Evolutionary conservation across 2,329 filamentous ascomycete species (phyloP).

Genomic region (Aspergillus ochraceus): DNA sequence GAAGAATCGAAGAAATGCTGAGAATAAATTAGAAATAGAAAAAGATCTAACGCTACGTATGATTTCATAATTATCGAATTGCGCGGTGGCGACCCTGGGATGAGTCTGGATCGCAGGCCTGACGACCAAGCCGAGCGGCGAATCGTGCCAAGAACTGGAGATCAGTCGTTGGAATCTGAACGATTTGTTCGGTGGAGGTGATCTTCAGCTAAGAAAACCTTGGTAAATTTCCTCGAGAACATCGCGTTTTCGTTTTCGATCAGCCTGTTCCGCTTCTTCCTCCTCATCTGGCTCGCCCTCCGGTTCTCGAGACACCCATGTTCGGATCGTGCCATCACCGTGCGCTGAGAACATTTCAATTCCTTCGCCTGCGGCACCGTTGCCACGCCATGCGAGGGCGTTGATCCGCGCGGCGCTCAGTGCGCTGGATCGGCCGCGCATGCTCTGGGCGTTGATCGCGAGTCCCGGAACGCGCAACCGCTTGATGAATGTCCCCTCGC

Average conservation of each 20-base stretch:
- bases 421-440: slow-evolving; percentile 44
- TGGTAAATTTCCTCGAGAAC: slow-evolving; percentile 77
- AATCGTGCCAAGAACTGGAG: background rate
- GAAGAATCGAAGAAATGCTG: too few relatives aligned
- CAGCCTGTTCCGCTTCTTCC: slow-evolving; percentile 52
- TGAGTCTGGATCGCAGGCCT: background rate
- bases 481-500: slow-evolving; percentile 71
- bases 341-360: slow-evolving; percentile 79
- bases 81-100: background rate
- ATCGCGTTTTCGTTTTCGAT: slow-evolving; percentile 69
- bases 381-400: slow-evolving; percentile 72
- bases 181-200: too few relatives aligned
- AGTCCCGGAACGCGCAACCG: slow-evolving; percentile 66
- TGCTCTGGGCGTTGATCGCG: slow-evolving; percentile 40
- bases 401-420: slow-evolving; percentile 66
- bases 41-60: background rate
- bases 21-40: too few relatives aligned
- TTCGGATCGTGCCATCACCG: slow-evolving; percentile 77
- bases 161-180: too few relatives aligned
- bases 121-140: background rate
- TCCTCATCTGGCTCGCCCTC: slow-evolving; percentile 47
- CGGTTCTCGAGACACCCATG: slow-evolving; percentile 67
- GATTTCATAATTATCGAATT: background rate
- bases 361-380: slow-evolving; percentile 55
- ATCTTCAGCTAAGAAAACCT: slow-evolving; percentile 58